These are phyloP conservation scores for Claviceps lovelessii DNA, from an alignment of 2,329 filamentous ascomycete genomes.

Conservation along the genomic window DNA sequence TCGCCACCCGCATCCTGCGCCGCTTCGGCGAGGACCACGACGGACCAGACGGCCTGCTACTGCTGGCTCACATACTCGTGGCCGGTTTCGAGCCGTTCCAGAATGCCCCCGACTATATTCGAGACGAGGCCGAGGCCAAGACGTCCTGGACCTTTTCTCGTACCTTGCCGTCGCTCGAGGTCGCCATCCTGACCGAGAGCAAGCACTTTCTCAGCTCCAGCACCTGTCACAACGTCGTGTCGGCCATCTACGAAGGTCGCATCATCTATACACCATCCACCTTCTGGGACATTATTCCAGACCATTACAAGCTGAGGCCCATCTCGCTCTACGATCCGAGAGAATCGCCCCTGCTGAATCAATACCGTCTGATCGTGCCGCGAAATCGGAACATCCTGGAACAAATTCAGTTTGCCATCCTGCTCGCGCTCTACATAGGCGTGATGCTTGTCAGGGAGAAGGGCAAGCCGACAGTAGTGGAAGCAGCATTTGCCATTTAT, in stretches of 20 bases:
- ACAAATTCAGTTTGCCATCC: slow-evolving; percentile 54
- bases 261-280: slow-evolving; percentile 71
- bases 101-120: slow-evolving; percentile 56
- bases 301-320: slow-evolving; percentile 72
- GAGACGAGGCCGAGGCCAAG: slow-evolving; percentile 39
- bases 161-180: slow-evolving; percentile 63
- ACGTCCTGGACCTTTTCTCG: slow-evolving; percentile 35
- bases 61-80: slow-evolving; percentile 66
- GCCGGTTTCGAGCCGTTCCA: slow-evolving; percentile 78
- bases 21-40: slow-evolving; percentile 67
- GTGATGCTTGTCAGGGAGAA: slow-evolving; percentile 58
- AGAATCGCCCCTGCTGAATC: slow-evolving; percentile 62
- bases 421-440: slow-evolving; percentile 54
- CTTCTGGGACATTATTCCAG: slow-evolving; percentile 71
- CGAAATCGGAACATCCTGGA: slow-evolving; percentile 64
- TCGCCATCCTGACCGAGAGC: slow-evolving; percentile 70
- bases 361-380: slow-evolving; percentile 73
- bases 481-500: slow-evolving; percentile 58
- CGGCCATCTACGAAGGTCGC: slow-evolving; percentile 67
- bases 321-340: slow-evolving; percentile 70
- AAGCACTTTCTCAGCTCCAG: slow-evolving; percentile 65
- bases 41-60: slow-evolving; percentile 53
- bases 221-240: slow-evolving; percentile 67
- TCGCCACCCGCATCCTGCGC: slow-evolving; percentile 63
- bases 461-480: slow-evolving; percentile 39